A percentile compares a stretch with the other conserved stretches of the same genome.
Conservation (phyloP, 176 grass and related monocot species). For the Ampelocalamus luodianensis region DNA sequence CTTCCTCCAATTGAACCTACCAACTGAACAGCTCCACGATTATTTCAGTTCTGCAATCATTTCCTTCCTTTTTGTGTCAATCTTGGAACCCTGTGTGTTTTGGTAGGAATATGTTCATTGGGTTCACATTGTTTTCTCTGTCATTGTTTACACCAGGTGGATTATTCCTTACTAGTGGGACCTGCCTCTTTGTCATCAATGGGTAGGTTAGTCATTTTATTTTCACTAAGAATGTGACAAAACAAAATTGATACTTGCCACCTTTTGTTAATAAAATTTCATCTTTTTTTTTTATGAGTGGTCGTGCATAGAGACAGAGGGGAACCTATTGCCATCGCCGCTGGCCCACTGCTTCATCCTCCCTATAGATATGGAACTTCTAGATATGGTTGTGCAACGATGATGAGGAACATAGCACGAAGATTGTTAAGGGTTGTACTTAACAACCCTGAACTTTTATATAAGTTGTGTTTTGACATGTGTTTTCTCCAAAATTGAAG, state of each 20-base stretch:
- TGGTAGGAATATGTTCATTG: background rate
- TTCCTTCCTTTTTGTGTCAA: background rate
- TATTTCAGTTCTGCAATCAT: background rate
- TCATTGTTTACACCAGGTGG: background rate
- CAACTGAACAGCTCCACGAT: no score
- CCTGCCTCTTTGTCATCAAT: background rate
- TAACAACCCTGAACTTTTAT: background rate
- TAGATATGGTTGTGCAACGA: constrained; percentile 5
- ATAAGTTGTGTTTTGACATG: background rate
- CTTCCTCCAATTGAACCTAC: no score
- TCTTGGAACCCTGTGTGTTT: background rate
- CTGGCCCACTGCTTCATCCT: no score
- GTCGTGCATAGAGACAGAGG: no score
- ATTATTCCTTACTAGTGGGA: background rate
- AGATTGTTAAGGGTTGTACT: background rate
- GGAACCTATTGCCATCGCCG: no score
- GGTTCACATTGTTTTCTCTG: background rate
- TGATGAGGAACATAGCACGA: background rate
- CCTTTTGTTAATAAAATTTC: background rate
- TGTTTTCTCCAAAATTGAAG: constrained; percentile 17
- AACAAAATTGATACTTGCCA: background rate
- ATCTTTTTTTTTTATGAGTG: background rate
- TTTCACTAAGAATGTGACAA: background rate
- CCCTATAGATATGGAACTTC: background rate
- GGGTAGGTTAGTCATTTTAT: background rate